Base-by-base conservation (phyloP, 768 basidiomycete species). In the Lenzites betulinus region DNA sequence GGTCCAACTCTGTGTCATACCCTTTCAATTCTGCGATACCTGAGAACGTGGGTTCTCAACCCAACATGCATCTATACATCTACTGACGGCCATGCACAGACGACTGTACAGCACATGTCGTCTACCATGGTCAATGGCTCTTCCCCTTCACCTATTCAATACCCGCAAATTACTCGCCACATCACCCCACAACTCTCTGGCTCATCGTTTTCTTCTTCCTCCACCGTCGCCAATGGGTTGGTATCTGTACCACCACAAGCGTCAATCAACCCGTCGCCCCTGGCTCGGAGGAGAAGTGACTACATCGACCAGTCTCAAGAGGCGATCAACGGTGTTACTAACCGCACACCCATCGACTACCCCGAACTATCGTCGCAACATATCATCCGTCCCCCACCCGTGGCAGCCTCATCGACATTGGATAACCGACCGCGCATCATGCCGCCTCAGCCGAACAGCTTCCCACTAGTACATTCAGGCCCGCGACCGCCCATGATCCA, bases 251-350 rank as follows among this genome's bases (percentile, higher is more conserved):
- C 92, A 12, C 93, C 94, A 1, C 88, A 86, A 71, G 92, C 92
- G 11, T 92, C 93, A 28, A 87, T 93, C 63, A 92, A 92, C 66
- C 86, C 88, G 26, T 87, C 88, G 18, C 80, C 89, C 6, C 78
- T 93, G 5, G 80, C 90, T 6, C 82, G 91, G 57, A 85, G 90
- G 55, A 74, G 83, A 47, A 89, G 85, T 64, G 91, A 94, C 64
- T 93, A 87, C 68, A 76, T 92, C 48, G 92, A 94, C 70, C 92
- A 90, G 68, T 83, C 86, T 7, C 86, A 87, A 66, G 82, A 88
- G 67, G 82, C 86, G 5, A 69, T 85, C 30, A 78, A 82, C 2
- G 75, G 77, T 22, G 73, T 84, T 54, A 74, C 74, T 25, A 65
- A 73, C 30, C 81, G 84, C 26, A 73, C 82, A 2, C 73, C 83